Evolutionary conservation across 305 asterid species (phyloP).

Genomic region (Petunia hybrid): DNA sequence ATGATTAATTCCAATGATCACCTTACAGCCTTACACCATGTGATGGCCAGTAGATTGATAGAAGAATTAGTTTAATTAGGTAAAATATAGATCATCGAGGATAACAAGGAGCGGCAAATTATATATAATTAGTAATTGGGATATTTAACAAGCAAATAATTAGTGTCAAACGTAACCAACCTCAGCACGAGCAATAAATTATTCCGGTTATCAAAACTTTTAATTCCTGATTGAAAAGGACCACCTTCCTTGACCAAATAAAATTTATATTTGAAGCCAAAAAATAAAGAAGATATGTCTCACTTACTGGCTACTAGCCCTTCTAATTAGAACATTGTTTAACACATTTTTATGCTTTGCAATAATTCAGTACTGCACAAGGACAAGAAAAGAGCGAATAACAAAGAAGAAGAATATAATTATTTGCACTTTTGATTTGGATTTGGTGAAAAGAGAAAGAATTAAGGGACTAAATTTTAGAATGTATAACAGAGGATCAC

Average conservation of each 20-base stretch:
- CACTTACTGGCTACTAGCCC: slow-evolving; percentile 8
- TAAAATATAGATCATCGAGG: slow-evolving; percentile 1
- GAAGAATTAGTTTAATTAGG: not conserved
- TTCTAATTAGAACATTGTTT: not conserved
- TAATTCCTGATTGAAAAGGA: not conserved
- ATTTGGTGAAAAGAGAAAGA: slow-evolving; percentile 12
- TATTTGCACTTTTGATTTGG: not conserved
- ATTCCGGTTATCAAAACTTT: not conserved
- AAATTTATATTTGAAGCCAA: not conserved
- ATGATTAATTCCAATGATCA: not conserved
- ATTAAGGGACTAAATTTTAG: not conserved
- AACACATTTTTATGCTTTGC: slow-evolving; percentile 5
- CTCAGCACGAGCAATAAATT: slow-evolving; percentile 6
- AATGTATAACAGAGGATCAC: not conserved
- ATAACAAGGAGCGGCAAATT: slow-evolving; percentile 5
- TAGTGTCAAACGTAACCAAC: not conserved
- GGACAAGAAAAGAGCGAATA: not conserved
- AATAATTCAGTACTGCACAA: not conserved
- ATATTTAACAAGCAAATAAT: slow-evolving; percentile 7
- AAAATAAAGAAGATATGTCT: not conserved
- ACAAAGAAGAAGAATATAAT: not conserved
- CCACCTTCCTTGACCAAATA: not conserved
- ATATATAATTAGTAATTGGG: slow-evolving; percentile 7
- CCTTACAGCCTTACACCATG: slow-evolving; percentile 27
- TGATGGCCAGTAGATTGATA: slow-evolving; percentile 8